Conservation (phyloP, 768 basidiomycete genomes). For the Agrocybe praecox region DNA sequence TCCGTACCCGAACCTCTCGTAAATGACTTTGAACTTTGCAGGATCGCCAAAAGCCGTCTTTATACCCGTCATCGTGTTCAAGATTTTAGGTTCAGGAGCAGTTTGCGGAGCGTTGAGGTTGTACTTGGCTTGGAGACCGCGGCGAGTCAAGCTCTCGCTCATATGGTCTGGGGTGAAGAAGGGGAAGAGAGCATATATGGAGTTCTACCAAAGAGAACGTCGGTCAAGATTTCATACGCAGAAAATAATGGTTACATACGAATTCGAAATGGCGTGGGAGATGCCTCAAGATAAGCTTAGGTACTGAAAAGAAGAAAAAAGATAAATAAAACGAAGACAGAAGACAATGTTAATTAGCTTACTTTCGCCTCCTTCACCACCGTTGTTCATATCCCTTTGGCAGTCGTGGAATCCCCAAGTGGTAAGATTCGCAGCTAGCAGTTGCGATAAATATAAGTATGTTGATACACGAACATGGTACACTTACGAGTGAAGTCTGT, state of each 20-base stretch:
- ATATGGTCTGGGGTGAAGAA: conserved; percentile 58
- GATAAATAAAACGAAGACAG: not conserved
- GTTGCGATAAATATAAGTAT: not conserved
- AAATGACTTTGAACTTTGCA: conserved; percentile 35
- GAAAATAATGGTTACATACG: conserved; percentile 17
- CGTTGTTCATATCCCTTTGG: conserved; percentile 42
- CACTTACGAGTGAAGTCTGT: conserved; percentile 50
- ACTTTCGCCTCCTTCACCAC: conserved; percentile 37
- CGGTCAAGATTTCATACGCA: not conserved
- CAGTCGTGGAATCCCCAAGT: conserved; percentile 57
- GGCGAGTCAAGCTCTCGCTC: conserved; percentile 39
- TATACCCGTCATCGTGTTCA: conserved; percentile 27
- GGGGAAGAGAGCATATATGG: conserved; percentile 65
- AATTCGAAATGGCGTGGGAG: conserved; percentile 43
- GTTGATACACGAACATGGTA: not conserved
- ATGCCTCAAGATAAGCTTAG: conserved; percentile 45
- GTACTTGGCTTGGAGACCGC: conserved; percentile 41
- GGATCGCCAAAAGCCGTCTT: conserved; percentile 28
- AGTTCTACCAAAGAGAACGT: conserved; percentile 35
- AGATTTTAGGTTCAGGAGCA: conserved; percentile 1
- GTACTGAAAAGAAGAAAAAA: conserved; percentile 26
- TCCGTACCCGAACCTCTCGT: conserved; percentile 41
- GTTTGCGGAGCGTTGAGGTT: conserved; percentile 39
- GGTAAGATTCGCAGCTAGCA: conserved; percentile 43
- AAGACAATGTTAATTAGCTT: conserved; percentile 8